phyloP scores from a whole-genome alignment of 2,329 filamentous ascomycete species.

The Fusarium udum region DNA sequence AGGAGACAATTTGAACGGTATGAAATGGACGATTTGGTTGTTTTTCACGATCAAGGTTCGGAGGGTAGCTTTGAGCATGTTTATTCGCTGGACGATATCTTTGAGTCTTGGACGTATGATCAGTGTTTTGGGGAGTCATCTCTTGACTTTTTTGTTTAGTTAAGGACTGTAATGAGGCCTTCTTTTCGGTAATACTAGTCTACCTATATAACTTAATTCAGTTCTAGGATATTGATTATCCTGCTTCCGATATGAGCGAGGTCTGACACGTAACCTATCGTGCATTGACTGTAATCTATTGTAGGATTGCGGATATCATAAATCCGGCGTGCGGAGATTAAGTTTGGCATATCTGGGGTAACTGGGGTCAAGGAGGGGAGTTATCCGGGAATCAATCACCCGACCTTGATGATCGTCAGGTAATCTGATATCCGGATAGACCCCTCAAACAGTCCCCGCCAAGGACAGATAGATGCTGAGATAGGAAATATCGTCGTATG shows the following conservation, averaged over 20 bases:
- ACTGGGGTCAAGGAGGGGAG: background rate
- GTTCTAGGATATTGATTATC: background rate
- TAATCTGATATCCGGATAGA: constrained; percentile 3
- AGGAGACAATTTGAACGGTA: constrained; percentile 25
- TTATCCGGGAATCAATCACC: background rate
- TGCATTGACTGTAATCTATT: background rate
- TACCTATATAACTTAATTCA: background rate
- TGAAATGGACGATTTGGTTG: constrained; percentile 4
- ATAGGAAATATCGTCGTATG: background rate
- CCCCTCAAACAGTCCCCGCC: background rate
- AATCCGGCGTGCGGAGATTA: background rate
- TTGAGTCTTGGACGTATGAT: constrained; percentile 30
- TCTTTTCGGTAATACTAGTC: background rate
- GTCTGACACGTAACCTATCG: background rate
- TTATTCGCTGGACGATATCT: constrained; percentile 26
- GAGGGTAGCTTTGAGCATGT: background rate
- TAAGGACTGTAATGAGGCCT: background rate
- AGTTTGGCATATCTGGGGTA: background rate
- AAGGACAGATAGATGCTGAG: too few relatives aligned
- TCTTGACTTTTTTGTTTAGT: constrained; percentile 16
- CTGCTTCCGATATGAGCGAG: background rate
- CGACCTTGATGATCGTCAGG: background rate
- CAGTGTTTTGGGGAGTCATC: constrained; percentile 18
- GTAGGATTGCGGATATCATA: background rate
- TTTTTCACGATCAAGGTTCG: background rate